Percentiles rank a stretch among this genome's conserved stretches.
These are phyloP conservation scores for Macrotyloma uniflorum DNA, from an alignment of 306 rosid species.

Conservation along the genomic window DNA sequence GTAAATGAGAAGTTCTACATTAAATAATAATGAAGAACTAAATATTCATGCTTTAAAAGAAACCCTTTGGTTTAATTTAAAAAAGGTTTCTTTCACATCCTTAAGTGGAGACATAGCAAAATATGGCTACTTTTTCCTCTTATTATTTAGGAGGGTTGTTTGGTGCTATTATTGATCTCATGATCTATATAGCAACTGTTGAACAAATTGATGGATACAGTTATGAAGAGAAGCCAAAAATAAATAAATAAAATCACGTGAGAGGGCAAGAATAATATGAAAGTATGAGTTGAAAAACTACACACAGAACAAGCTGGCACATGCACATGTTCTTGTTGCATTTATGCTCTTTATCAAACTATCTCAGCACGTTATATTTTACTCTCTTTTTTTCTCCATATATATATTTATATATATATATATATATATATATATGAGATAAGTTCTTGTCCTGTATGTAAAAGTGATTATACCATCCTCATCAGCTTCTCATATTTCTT, in stretches of 20 bases:
- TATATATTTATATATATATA: too few species aligned
- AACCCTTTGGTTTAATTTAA: too few species aligned
- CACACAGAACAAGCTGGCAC: slow-evolving; percentile 6
- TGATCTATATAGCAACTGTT: not conserved
- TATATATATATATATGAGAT: not conserved
- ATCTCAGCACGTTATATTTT: not conserved
- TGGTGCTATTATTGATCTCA: not conserved
- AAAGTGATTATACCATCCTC: not conserved
- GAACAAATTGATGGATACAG: not conserved
- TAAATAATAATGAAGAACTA: too few species aligned
- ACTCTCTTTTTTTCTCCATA: too few species aligned
- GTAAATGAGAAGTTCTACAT: too few species aligned
- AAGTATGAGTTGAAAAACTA: slow-evolving; percentile 1
- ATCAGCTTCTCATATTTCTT: not conserved
- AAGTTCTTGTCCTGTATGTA: not conserved
- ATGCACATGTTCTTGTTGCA: slow-evolving; percentile 4
- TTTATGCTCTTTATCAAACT: not conserved
- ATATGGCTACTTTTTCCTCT: too few species aligned
- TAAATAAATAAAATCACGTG: slow-evolving; percentile 1
- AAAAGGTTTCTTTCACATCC: too few species aligned
- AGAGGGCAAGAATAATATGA: not conserved
- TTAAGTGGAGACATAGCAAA: too few species aligned
- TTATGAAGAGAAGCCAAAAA: not conserved
- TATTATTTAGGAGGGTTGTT: not conserved
- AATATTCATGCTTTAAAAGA: too few species aligned